Base-by-base conservation (phyloP, 2,329 filamentous ascomycete genomes). In the Pseudocercospora crystallina region DNA sequence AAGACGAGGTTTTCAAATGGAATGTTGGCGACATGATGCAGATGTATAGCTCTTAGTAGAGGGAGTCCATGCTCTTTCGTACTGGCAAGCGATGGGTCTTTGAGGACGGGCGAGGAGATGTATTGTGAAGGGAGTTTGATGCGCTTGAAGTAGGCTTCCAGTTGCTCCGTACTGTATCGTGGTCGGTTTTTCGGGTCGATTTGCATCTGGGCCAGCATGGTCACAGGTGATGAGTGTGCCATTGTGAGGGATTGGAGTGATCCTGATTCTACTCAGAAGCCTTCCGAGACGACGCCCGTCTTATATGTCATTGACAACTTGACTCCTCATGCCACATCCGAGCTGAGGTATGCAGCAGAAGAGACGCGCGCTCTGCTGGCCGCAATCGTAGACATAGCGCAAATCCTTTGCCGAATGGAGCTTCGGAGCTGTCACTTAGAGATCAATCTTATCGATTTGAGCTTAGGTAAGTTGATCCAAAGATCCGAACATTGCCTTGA, bases 1-100 rank as follows among this genome's bases (percentile, higher is more conserved):
- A 84, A 67, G 1, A 69, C 71, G 9, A 83, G 67, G 54, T 82
- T 83, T 26, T 82, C 80, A 64, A 82, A 84, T 0, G 80, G 78
- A 7, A 83, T 71, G 9, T 70, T 63, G 14, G 69, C 66, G 5
- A 81, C 63, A 43, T 81, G 78, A 12, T 61, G 55, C 11, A 58
- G 61, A 12, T 62, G 58, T 3, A 69, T 39, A 8, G 60, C 60
- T 30, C 52, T 46, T 1, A 68, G 48, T 9, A 68, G 49, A 8
- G 58, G 59, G 4, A 66, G 56, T 10, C 61, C 65, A 54, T 64
- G 51, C 29, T 61, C 51, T 29, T 57, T 58, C 8, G 61, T 57
- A 2, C 31, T 32, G 14, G 61, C 61, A 7, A 62, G 47, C 3
- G 40, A 48, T 8, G 49, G 17, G 34, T 63, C 48, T 1, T 41